Conservation (phyloP, 495 filamentous ascomycete genomes). For the Paragyromitra xinjiangensis region DNA sequence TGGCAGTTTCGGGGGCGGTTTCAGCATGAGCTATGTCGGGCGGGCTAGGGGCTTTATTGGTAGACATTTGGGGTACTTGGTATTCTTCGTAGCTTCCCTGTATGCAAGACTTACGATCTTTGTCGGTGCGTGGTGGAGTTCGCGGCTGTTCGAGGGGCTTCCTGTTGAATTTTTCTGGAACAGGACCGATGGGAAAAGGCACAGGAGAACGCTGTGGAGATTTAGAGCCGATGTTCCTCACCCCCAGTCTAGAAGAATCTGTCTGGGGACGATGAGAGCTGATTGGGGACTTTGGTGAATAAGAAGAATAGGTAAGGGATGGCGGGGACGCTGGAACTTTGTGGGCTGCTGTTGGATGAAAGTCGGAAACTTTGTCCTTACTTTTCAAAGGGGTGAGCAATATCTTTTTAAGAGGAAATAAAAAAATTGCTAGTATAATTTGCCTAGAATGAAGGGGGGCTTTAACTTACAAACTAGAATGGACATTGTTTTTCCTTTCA, state of each 20-base stretch:
- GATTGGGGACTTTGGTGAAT: conserved; percentile 20
- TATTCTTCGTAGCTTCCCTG: not conserved
- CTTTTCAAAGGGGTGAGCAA: conserved; percentile 8
- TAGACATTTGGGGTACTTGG: conserved; percentile 3
- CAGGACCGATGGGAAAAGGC: conserved; percentile 10
- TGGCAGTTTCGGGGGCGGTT: not conserved
- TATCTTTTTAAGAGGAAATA: not conserved
- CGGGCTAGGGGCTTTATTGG: not conserved
- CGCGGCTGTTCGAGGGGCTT: not conserved
- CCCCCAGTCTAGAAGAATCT: not conserved
- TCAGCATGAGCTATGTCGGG: not conserved
- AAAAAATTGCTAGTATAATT: conserved; percentile 6
- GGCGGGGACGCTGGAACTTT: conserved; percentile 18
- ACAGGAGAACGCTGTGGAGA: conserved; percentile 20
- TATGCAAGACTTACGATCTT: not conserved
- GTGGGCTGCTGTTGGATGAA: not conserved
- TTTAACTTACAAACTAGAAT: conserved; percentile 14
- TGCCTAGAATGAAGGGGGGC: not conserved
- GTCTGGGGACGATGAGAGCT: conserved; percentile 1
- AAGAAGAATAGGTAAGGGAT: conserved; percentile 21
- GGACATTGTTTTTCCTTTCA: conserved; percentile 9
- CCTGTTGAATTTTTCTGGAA: conserved; percentile 3
- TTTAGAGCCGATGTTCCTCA: not conserved
- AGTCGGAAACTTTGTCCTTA: conserved; percentile 6
- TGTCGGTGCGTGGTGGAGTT: not conserved